Evolutionary conservation across 345 rosid genomes (phyloP).

Genomic region (Populus nigra): DNA sequence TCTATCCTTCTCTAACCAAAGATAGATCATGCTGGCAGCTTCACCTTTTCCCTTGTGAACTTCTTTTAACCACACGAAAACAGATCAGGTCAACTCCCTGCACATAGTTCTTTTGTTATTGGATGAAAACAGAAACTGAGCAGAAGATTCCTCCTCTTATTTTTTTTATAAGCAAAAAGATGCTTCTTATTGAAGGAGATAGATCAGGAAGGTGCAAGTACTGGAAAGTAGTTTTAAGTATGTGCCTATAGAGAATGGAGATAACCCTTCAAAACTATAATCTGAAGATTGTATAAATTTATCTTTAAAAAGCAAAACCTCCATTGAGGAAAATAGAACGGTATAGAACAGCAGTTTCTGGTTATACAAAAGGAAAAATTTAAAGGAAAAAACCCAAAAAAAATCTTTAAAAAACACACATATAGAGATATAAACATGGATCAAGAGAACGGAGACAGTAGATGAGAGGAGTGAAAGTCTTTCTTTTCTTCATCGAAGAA

Average conservation of each 20-base stretch:
- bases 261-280: neutral
- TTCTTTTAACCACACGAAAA: neutral
- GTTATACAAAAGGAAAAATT: no score
- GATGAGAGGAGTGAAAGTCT: rapidly evolving
- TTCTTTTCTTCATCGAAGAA: neutral
- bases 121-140: neutral
- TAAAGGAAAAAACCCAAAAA: no score
- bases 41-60: slow-evolving; percentile 74
- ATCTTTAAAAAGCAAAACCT: no score
- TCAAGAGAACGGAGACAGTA: no score
- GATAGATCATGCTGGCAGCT: slow-evolving; percentile 98
- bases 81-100: neutral
- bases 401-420: neutral
- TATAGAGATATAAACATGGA: neutral
- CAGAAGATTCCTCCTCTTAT: neutral
- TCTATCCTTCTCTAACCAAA: slow-evolving; percentile 33
- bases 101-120: neutral
- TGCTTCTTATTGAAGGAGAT: neutral
- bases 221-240: neutral
- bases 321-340: no score
- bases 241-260: neutral
- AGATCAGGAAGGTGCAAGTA: neutral
- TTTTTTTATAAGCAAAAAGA: neutral
- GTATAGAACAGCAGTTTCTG: no score
- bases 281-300: neutral